Evolutionary conservation across 78 protist genomes (phyloP).

Genomic region (Dictyostelium discoideum): dicty_2.7 NC_007088.5:6204001-6204500

Average conservation of each 20-base stretch:
- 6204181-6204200: neutral
- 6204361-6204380: neutral
- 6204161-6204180: neutral
- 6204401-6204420: neutral
- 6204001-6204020: neutral
- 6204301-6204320: neutral
- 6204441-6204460: slow-evolving; percentile 7
- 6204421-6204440: neutral
- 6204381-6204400: neutral
- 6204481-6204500: neutral
- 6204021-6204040: neutral
- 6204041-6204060: neutral
- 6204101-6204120: neutral
- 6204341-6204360: no score
- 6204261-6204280: slow-evolving; percentile 21
- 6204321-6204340: neutral
- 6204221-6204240: slow-evolving; percentile 38
- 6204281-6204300: slow-evolving; percentile 17
- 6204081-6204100: neutral
- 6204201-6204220: slow-evolving; percentile 24
- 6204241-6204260: slow-evolving; percentile 34
- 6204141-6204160: neutral
- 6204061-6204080: no score
- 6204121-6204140: neutral
- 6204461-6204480: neutral